These are phyloP conservation scores for Epichloe bromicola DNA, from an alignment of 2,329 filamentous ascomycete genomes.

Conservation along the genomic window DNA sequence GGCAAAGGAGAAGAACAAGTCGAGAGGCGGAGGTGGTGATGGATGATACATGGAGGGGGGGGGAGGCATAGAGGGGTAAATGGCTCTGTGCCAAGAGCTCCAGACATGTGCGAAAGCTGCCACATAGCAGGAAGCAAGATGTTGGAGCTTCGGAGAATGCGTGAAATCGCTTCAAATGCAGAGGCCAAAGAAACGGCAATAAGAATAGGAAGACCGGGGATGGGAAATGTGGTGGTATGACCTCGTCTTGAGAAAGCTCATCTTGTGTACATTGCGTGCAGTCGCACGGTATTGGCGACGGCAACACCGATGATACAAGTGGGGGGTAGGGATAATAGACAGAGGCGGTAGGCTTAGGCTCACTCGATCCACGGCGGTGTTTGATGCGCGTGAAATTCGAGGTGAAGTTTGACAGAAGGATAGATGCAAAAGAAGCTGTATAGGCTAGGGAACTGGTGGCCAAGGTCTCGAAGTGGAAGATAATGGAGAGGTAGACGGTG, in stretches of 20 bases:
- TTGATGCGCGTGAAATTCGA: neutral
- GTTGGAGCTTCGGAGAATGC: neutral
- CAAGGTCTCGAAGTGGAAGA: neutral
- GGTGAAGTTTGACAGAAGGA: neutral
- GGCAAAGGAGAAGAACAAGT: neutral
- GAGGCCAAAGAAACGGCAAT: neutral
- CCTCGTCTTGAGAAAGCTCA: conserved; percentile 34
- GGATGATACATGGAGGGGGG: conserved; percentile 1
- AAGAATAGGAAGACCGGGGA: neutral
- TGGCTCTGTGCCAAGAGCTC: neutral
- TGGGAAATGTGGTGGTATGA: neutral
- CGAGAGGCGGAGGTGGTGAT: conserved; percentile 3
- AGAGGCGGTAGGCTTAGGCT: neutral
- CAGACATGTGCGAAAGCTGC: neutral
- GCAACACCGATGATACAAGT: neutral
- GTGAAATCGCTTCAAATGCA: neutral
- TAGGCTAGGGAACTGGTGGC: neutral
- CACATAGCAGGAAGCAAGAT: neutral
- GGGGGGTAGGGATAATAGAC: neutral
- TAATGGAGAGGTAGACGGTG: neutral
- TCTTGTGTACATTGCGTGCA: conserved; percentile 25
- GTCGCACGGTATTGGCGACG: conserved; percentile 12
- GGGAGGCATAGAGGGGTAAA: neutral
- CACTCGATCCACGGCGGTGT: neutral
- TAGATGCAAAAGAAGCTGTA: neutral